Conservation (phyloP, 2,329 filamentous ascomycete genomes). For the Pseudofabraea citricarpa region DNA sequence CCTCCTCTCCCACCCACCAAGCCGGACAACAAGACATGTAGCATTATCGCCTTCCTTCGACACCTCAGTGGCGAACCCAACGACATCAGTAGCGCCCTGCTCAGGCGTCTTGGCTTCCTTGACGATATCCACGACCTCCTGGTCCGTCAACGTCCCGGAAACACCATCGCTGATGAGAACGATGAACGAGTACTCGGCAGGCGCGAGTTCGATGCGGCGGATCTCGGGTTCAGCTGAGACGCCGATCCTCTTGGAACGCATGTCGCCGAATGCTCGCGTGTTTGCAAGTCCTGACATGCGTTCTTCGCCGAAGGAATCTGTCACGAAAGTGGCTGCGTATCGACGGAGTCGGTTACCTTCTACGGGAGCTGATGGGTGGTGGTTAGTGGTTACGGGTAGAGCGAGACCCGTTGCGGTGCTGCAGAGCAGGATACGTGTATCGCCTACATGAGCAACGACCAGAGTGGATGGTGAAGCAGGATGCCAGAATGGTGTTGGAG, state of each 20-base stretch:
- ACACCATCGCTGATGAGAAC: conserved; percentile 88
- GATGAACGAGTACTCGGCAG: conserved; percentile 84
- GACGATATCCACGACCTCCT: conserved; percentile 93
- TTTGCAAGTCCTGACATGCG: conserved; percentile 92
- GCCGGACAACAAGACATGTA: conserved; percentile 61
- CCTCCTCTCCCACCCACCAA: conserved; percentile 67
- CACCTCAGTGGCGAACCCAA: conserved; percentile 86
- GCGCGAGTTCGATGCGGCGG: conserved; percentile 68
- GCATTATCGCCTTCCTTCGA: conserved; percentile 56
- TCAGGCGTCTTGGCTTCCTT: conserved; percentile 93
- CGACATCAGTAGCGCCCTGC: conserved; percentile 72
- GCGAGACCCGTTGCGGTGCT: conserved; percentile 77
- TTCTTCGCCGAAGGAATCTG: conserved; percentile 96
- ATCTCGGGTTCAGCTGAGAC: conserved; percentile 94
- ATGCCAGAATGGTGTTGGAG: conserved; percentile 91
- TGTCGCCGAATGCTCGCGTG: conserved; percentile 90
- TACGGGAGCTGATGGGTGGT: conserved; percentile 83
- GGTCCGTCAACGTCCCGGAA: conserved; percentile 78
- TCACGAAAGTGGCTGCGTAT: conserved; percentile 82
- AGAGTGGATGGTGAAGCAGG: conserved; percentile 80
- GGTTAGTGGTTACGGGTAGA: conserved; percentile 79
- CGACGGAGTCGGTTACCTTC: conserved; percentile 81
- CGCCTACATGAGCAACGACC: conserved; percentile 85
- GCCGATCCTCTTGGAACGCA: conserved; percentile 84
- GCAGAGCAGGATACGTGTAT: conserved; percentile 87